Evolutionary conservation across 2,329 filamentous ascomycete genomes (phyloP).

Genomic region (Xenoacremonium recifei): DNA sequence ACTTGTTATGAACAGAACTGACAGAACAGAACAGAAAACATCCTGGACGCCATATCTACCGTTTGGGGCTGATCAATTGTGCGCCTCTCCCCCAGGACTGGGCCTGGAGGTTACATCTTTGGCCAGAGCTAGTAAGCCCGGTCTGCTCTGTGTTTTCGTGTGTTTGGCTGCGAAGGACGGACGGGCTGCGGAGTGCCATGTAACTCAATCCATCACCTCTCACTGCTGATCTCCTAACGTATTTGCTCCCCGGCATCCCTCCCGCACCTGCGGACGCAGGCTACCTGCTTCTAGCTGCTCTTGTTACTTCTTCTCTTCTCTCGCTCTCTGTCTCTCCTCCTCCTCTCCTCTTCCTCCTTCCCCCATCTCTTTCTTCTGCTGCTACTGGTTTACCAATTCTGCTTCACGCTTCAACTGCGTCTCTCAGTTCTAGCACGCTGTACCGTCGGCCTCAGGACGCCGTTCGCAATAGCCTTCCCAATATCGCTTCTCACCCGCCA

Average conservation of each 20-base stretch:
- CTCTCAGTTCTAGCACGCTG: no score
- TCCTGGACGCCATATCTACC: background rate
- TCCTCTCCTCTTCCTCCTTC: conserved; percentile 8
- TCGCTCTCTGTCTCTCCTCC: conserved; percentile 2
- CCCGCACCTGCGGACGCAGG: background rate
- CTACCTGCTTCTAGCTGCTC: conserved; percentile 10
- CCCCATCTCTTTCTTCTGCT: conserved; percentile 14
- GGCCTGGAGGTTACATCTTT: background rate
- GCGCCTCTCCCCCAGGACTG: background rate
- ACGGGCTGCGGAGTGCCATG: no score
- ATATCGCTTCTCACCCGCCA: conserved; percentile 17
- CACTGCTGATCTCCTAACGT: background rate
- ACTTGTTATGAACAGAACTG: background rate
- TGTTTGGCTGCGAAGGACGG: no score
- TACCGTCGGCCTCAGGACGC: conserved; percentile 12
- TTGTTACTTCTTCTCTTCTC: conserved; percentile 15
- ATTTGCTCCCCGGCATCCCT: conserved; percentile 2
- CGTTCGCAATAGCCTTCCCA: conserved; percentile 18
- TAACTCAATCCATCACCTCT: background rate
- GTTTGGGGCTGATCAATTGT: background rate
- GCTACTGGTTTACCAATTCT: no score
- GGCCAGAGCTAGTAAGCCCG: no score
- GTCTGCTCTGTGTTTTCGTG: conserved; percentile 1
- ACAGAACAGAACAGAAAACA: no score
- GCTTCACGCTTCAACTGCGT: no score